Conservation (phyloP, 352 stramenopile species). For the Phytophthora europaea region DNA sequence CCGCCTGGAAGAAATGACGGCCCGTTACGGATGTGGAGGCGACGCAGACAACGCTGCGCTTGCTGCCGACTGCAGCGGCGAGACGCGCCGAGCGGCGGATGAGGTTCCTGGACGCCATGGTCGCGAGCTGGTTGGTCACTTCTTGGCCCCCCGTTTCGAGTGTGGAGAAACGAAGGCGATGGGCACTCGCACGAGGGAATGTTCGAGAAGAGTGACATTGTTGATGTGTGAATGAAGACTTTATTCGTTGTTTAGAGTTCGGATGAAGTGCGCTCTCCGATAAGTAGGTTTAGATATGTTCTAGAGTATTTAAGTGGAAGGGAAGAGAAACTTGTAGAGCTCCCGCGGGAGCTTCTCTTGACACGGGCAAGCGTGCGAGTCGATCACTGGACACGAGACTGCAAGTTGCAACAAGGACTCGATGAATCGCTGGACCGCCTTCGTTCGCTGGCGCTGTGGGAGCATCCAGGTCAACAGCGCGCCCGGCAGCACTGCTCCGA, state of each 20-base stretch:
- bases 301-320: not conserved
- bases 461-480: slow-evolving; percentile 34
- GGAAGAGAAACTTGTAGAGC: slow-evolving; percentile 25
- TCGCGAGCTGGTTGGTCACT: slow-evolving; percentile 11
- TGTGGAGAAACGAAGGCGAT: not conserved
- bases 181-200: slow-evolving; percentile 12
- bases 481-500: slow-evolving; percentile 34
- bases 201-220: slow-evolving; percentile 15
- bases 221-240: not conserved
- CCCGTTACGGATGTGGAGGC: slow-evolving; percentile 12
- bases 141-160: slow-evolving; percentile 18
- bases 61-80: slow-evolving; percentile 11
- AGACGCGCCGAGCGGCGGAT: slow-evolving; percentile 33
- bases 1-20: slow-evolving; percentile 20
- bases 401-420: slow-evolving; percentile 36
- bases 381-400: slow-evolving; percentile 21
- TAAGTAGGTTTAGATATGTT: not conserved
- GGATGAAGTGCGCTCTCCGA: no score
- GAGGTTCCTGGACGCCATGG: slow-evolving; percentile 37
- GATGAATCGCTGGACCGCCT: slow-evolving; percentile 37
- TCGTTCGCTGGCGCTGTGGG: slow-evolving; percentile 31
- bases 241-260: no score
- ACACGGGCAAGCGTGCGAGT: slow-evolving; percentile 31
- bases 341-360: slow-evolving; percentile 32
- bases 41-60: slow-evolving; percentile 13